Evolutionary conservation across 2,329 filamentous ascomycete genomes (phyloP).

Genomic region (Neoarthrinium moseri): DNA sequence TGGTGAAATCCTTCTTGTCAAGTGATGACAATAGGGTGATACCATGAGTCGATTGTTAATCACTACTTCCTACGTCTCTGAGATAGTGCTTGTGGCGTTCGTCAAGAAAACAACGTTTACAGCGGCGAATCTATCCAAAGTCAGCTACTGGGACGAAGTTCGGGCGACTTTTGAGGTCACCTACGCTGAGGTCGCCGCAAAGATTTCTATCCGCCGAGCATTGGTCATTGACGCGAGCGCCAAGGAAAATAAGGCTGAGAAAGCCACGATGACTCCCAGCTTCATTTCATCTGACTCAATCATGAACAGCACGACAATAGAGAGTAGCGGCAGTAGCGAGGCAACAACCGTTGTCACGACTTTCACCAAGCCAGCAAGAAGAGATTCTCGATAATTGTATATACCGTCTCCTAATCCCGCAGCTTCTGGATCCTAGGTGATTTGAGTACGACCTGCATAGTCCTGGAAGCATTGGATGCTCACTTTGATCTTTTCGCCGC

Average conservation of each 20-base stretch:
- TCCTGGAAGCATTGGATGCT: too few relatives aligned
- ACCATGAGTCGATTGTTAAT: too few relatives aligned
- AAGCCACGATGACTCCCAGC: conserved; percentile 20
- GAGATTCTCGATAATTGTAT: conserved; percentile 14
- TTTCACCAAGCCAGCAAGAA: conserved; percentile 11
- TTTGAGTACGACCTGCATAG: too few relatives aligned
- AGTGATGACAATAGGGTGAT: background rate
- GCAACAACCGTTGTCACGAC: conserved; percentile 23
- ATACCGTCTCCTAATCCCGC: conserved; percentile 9
- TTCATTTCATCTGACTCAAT: conserved; percentile 18
- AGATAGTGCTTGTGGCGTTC: too few relatives aligned
- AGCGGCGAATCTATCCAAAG: conserved; percentile 1
- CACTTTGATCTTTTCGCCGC: conserved; percentile 12
- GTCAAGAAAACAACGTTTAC: conserved; percentile 9
- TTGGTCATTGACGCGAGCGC: conserved; percentile 21
- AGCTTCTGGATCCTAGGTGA: too few relatives aligned
- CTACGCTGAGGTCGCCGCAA: conserved; percentile 27
- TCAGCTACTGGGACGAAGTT: too few relatives aligned
- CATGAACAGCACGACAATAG: conserved; percentile 26
- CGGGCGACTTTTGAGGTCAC: too few relatives aligned
- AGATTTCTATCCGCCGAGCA: conserved; percentile 24
- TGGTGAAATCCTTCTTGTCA: too few relatives aligned
- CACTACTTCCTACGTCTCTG: too few relatives aligned
- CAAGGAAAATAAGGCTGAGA: conserved; percentile 23
- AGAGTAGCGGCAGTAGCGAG: conserved; percentile 23